Conservation (phyloP, 768 basidiomycete genomes). For the Collybia mongolica region DNA sequence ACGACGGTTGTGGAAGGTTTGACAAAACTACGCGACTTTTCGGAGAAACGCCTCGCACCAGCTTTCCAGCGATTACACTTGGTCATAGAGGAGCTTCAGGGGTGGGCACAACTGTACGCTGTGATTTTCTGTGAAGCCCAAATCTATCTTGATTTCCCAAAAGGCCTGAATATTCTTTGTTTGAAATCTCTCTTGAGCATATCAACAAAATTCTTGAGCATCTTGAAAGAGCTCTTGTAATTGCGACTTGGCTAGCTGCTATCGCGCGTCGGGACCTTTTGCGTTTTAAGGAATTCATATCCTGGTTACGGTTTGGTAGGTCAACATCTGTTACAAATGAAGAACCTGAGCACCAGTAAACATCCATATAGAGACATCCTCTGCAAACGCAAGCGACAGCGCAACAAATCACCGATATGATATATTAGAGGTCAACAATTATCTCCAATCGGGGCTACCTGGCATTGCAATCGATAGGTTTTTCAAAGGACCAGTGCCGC, state of each 20-base stretch:
- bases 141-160: conserved; percentile 4
- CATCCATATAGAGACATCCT: conserved; percentile 39
- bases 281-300: conserved; percentile 77
- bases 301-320: conserved; percentile 73
- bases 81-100: conserved; percentile 73
- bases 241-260: conserved; percentile 68
- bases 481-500: conserved; percentile 67
- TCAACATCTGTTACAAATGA: conserved; percentile 13
- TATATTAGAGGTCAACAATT: conserved; percentile 77
- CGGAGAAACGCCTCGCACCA: conserved; percentile 67
- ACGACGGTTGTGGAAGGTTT: conserved; percentile 68
- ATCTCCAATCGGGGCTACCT: conserved; percentile 69
- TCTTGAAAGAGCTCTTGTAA: conserved; percentile 55
- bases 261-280: conserved; percentile 64
- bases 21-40: conserved; percentile 68
- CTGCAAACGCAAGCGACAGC: conserved; percentile 52
- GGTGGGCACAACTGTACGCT: conserved; percentile 72
- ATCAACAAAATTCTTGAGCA: conserved; percentile 53
- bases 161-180: conserved; percentile 59
- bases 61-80: conserved; percentile 78
- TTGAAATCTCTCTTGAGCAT: conserved; percentile 51
- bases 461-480: conserved; percentile 74
- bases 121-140: conserved; percentile 4
- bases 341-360: conserved; percentile 3
- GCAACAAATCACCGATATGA: conserved; percentile 60